Base-by-base conservation (phyloP, 2,329 filamentous ascomycete species). In the Ilyonectria sp. region DNA sequence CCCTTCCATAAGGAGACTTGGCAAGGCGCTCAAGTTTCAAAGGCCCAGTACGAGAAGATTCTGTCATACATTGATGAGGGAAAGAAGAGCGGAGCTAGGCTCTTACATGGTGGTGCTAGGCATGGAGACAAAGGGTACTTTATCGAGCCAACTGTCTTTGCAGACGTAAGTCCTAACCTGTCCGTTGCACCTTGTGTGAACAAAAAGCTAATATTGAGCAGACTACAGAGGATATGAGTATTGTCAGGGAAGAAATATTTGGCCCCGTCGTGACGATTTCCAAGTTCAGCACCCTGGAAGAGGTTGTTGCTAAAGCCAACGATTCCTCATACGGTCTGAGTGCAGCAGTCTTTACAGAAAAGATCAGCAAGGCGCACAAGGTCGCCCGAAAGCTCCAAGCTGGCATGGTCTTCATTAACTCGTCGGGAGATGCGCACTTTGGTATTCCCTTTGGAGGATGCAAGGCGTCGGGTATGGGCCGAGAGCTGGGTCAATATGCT, bases 11-110 rank as follows among this genome's bases (percentile, higher is more conserved):
- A 90, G 62, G 82, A 83, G 17, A 91, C 89, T 0, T 89, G 87
- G 80, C 90, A 92, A 75, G 91, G 91, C 0, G 91, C 91, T 0
- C 90, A 92, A 74, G 87, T 91, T 60, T 89, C 89, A 6, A 89
- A 90, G 76, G 78, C 83, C 19, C 91, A 92, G 76, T 90, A 89
- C 70, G 89, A 92, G 56, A 83, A 87, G 17, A 86, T 94, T 0
- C 81, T 92, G 19, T 86, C 84, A 1, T 93, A 91, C 77, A 89
- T 93, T 49, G 86, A 92, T 63, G 75, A 84, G 40, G 91, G 90
- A 8, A 91, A 91, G 76, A 84, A 84, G 8, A 87, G 90, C 72
- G 91, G 90, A 19, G 88, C 90, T 0, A 89, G 82, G 1, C 82
- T 93, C 3, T 81, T 85, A 17, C 82, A 80, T 17, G 80, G 79